Evolutionary conservation across 768 basidiomycete species (phyloP).

Genomic region (Xerocomus brunneocitrinus): DNA sequence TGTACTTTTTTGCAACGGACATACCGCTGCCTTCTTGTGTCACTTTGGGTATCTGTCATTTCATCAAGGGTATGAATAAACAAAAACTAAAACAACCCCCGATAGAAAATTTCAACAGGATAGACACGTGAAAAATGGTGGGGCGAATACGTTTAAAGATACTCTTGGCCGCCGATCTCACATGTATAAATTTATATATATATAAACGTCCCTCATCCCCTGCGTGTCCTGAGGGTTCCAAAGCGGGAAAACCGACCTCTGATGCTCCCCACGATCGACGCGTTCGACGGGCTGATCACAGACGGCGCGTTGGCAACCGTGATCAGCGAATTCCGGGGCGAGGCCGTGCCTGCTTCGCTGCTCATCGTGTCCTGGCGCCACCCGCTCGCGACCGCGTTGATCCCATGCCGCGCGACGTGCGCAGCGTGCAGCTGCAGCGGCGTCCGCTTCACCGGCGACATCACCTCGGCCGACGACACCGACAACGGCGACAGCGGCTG

Average conservation of each 20-base stretch:
- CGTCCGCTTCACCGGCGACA: constrained; percentile 50
- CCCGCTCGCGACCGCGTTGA: constrained; percentile 75
- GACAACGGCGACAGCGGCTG: constrained; percentile 39
- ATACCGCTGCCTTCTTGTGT: constrained; percentile 9
- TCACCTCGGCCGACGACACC: constrained; percentile 3
- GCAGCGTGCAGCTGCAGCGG: constrained; percentile 78
- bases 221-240: constrained; percentile 60
- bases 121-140: not conserved
- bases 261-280: constrained; percentile 61
- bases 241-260: constrained; percentile 74
- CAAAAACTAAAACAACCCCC: not conserved
- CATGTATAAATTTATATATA: not conserved
- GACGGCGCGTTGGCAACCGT: constrained; percentile 55
- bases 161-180: not conserved
- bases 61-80: not conserved
- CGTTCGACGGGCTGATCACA: constrained; percentile 38
- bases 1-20: constrained; percentile 7
- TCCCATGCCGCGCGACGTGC: constrained; percentile 76
- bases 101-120: not conserved
- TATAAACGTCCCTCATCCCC: constrained; percentile 12
- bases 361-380: constrained; percentile 51
- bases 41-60: constrained; percentile 16
- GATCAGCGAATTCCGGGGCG: constrained; percentile 71
- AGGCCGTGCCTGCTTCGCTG: constrained; percentile 43
- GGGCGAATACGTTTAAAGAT: no score